Evolutionary conservation across 805 yeast species (phyloP).

Genomic region (Pichia nakasei): DNA sequence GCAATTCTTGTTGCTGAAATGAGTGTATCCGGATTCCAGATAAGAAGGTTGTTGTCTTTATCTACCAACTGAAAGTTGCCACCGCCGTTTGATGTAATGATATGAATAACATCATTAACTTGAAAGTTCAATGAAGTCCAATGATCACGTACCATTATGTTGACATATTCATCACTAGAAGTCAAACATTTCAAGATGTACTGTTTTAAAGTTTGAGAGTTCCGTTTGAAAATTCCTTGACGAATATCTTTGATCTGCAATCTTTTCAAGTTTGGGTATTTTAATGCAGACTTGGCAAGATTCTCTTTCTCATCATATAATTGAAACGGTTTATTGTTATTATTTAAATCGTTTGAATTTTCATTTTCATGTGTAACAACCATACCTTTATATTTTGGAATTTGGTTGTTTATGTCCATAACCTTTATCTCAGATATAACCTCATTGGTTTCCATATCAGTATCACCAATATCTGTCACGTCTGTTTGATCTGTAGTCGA

Average conservation of each 20-base stretch:
- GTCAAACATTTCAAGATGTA: conserved; percentile 45
- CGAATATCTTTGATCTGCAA: conserved; percentile 34
- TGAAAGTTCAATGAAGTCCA: conserved; percentile 44
- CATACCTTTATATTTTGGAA: conserved; percentile 2
- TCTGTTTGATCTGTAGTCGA: conserved; percentile 8
- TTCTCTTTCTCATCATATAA: conserved; percentile 12
- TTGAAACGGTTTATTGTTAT: conserved; percentile 1
- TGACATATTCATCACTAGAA: conserved; percentile 24
- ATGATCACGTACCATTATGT: conserved; percentile 51
- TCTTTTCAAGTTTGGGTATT: conserved; percentile 38
- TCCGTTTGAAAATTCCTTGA: conserved; percentile 24
- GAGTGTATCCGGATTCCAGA: conserved; percentile 78
- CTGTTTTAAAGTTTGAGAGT: conserved; percentile 33
- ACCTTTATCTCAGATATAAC: not conserved
- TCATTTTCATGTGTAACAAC: not conserved
- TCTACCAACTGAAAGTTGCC: conserved; percentile 39
- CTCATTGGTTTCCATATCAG: not conserved
- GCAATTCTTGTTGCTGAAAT: conserved; percentile 78
- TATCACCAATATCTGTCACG: not conserved
- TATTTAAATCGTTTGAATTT: not conserved
- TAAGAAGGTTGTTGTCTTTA: conserved; percentile 48
- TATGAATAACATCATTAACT: conserved; percentile 50
- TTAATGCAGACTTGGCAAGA: conserved; percentile 36
- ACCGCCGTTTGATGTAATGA: conserved; percentile 34
- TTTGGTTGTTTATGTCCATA: conserved; percentile 12